phyloP scores from a whole-genome alignment of 305 asterid species.

The Petunia hybrid region DNA sequence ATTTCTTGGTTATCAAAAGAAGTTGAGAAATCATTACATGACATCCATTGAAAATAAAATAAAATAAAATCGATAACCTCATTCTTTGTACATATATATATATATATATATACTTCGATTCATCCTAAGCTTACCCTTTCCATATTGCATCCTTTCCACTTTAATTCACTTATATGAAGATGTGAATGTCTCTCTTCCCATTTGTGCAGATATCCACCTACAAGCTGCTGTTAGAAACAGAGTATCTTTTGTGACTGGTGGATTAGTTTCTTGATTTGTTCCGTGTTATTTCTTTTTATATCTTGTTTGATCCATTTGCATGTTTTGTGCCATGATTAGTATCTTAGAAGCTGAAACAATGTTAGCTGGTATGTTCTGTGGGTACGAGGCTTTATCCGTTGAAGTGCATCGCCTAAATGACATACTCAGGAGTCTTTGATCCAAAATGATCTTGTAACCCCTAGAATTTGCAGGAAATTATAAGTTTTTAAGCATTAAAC shows the following conservation, averaged over 20 bases:
- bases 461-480: background rate
- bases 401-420: background rate
- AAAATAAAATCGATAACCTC: constrained; percentile 4
- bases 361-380: background rate
- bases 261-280: background rate
- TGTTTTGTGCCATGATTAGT: background rate
- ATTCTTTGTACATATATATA: background rate
- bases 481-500: background rate
- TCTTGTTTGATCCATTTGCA: constrained; percentile 2
- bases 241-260: constrained; percentile 6
- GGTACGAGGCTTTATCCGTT: background rate
- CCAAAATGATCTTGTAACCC: background rate
- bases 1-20: too few species aligned
- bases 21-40: background rate
- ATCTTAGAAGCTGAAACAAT: constrained; percentile 20
- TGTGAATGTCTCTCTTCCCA: constrained; percentile 9
- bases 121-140: background rate
- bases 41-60: background rate
- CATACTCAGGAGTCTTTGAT: background rate
- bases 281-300: background rate
- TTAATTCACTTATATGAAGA: constrained; percentile 10
- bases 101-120: background rate
- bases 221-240: constrained; percentile 22
- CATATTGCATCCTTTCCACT: constrained; percentile 5
- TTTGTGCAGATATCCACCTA: constrained; percentile 13